Conservation (phyloP, 306 rosid genomes). For the Malus fusca region DNA sequence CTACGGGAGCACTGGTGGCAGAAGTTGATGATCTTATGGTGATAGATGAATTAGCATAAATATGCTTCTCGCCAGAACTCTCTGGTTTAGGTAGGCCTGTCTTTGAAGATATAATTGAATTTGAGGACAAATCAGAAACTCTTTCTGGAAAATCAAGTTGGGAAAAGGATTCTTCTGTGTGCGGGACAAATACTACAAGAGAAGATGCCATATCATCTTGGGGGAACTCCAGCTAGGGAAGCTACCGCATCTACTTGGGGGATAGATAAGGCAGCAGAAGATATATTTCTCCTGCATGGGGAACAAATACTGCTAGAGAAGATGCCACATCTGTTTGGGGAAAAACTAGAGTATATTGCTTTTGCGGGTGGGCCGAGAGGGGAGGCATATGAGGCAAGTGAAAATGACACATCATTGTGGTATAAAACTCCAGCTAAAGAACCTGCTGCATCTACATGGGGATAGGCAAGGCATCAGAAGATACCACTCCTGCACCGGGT, state of each 20-base stretch:
- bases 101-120: slow-evolving; percentile 46
- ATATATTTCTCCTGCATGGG: not conserved
- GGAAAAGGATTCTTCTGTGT: slow-evolving; percentile 21
- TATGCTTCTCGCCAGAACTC: slow-evolving; percentile 50
- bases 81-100: slow-evolving; percentile 49
- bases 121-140: slow-evolving; percentile 18
- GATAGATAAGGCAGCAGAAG: no score
- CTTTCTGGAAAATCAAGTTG: slow-evolving; percentile 23
- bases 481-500: not conserved
- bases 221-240: not conserved
- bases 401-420: not conserved
- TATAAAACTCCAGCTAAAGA: not conserved
- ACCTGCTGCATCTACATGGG: not conserved
- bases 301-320: not conserved
- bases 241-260: no score
- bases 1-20: slow-evolving; percentile 58
- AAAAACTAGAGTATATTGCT: no score
- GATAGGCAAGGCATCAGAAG: not conserved
- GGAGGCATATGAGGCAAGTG: not conserved
- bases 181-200: no score
- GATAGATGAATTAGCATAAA: slow-evolving; percentile 43
- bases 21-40: slow-evolving; percentile 58
- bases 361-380: slow-evolving; percentile 2
- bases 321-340: not conserved
- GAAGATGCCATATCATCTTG: not conserved